These are phyloP conservation scores for Sparassis latifolia DNA, from an alignment of 1,284 basidiomycete genomes.

Conservation along the genomic window DNA sequence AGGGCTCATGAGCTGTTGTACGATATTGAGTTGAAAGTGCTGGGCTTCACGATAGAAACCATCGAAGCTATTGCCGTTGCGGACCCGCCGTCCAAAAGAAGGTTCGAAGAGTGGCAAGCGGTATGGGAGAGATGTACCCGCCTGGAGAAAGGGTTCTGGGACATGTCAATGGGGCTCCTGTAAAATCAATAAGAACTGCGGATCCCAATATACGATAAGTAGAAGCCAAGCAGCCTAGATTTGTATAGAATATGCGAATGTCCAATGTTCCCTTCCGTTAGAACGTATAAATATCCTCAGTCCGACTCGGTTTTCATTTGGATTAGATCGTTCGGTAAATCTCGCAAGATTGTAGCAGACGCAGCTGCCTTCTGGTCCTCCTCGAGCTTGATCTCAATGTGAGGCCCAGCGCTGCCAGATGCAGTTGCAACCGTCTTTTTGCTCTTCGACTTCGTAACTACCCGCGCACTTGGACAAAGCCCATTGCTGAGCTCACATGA, in stretches of 20 bases:
- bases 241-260: background rate
- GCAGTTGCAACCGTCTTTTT: slow-evolving; percentile 7
- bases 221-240: background rate
- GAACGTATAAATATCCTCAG: too few species aligned
- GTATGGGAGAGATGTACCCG: slow-evolving; percentile 78
- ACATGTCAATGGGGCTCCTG: slow-evolving; percentile 59
- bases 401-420: slow-evolving; percentile 21
- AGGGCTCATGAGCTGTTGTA: slow-evolving; percentile 13
- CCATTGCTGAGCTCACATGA: slow-evolving; percentile 57
- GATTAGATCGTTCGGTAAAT: too few species aligned
- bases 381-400: slow-evolving; percentile 33
- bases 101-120: slow-evolving; percentile 60
- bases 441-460: slow-evolving; percentile 9
- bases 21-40: background rate
- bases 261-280: too few species aligned
- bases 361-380: slow-evolving; percentile 6
- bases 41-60: slow-evolving; percentile 34
- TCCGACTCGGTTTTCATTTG: too few species aligned
- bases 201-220: background rate
- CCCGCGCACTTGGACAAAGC: slow-evolving; percentile 58
- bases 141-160: slow-evolving; percentile 89
- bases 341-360: too few species aligned
- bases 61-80: slow-evolving; percentile 54
- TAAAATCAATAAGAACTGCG: slow-evolving; percentile 12
- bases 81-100: slow-evolving; percentile 58